These are phyloP conservation scores for Aspergillus haitiensis DNA, from an alignment of 495 filamentous ascomycete genomes.

Conservation along the genomic window DNA sequence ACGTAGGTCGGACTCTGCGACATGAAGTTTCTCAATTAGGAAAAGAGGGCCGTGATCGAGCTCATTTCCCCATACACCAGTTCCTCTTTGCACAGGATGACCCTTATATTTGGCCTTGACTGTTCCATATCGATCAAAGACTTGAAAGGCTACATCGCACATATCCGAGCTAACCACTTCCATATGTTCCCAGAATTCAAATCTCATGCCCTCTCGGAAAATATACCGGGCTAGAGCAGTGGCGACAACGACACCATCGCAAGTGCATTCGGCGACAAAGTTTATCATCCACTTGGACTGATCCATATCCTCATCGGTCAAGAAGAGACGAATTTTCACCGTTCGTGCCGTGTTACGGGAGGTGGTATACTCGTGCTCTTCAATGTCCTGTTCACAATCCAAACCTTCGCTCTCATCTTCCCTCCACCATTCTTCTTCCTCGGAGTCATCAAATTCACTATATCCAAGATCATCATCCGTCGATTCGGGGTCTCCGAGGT, in stretches of 20 bases:
- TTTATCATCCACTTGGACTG: slow-evolving; percentile 22
- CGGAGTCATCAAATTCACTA: slow-evolving; percentile 17
- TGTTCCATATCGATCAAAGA: slow-evolving; percentile 38
- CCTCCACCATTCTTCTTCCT: slow-evolving; percentile 24
- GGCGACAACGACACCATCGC: slow-evolving; percentile 22
- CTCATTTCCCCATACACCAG: slow-evolving; percentile 32
- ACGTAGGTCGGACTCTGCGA: slow-evolving; percentile 21
- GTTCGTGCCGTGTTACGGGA: slow-evolving; percentile 21
- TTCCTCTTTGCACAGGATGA: slow-evolving; percentile 32
- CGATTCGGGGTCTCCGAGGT: slow-evolving; percentile 21
- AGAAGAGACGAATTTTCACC: slow-evolving; percentile 25
- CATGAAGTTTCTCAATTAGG: slow-evolving; percentile 28
- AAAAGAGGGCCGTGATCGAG: slow-evolving; percentile 33
- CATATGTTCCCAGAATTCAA: slow-evolving; percentile 26
- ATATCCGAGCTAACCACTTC: slow-evolving; percentile 17
- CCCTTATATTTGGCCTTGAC: slow-evolving; percentile 31
- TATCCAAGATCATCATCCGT: slow-evolving; percentile 20
- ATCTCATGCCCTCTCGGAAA: slow-evolving; percentile 19
- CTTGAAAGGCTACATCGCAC: slow-evolving; percentile 20
- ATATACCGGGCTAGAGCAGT: slow-evolving; percentile 26
- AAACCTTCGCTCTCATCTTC: slow-evolving; percentile 26
- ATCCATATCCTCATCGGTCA: slow-evolving; percentile 16
- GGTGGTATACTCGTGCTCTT: slow-evolving; percentile 27
- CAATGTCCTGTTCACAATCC: slow-evolving; percentile 19
- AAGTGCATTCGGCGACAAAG: slow-evolving; percentile 26